These are phyloP conservation scores for Periglandula ipomoeae DNA, from an alignment of 2,329 filamentous ascomycete genomes.

Conservation along the genomic window DNA sequence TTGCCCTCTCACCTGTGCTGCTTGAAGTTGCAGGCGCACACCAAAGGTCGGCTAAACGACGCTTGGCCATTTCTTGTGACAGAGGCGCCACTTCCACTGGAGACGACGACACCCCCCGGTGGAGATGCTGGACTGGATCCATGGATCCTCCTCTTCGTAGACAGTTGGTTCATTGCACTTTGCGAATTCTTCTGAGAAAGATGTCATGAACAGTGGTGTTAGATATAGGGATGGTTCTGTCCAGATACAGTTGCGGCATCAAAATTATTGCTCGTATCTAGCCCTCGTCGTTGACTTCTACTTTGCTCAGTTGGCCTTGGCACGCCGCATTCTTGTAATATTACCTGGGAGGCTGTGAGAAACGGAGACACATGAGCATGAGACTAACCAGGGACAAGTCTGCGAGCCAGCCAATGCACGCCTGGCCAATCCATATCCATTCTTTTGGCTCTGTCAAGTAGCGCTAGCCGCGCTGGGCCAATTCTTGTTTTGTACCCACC, in stretches of 20 bases:
- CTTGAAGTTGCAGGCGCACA: background rate
- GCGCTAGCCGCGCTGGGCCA: background rate
- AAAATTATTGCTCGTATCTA: no score
- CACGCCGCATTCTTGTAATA: no score
- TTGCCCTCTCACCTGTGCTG: constrained; percentile 1
- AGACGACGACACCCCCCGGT: background rate
- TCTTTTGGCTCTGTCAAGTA: background rate
- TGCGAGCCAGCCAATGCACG: background rate
- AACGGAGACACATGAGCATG: background rate
- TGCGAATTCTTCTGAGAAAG: no score
- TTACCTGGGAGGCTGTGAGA: background rate
- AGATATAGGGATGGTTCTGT: no score
- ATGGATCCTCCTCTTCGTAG: background rate
- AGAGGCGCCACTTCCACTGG: constrained; percentile 4
- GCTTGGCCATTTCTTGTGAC: background rate
- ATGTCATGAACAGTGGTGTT: no score
- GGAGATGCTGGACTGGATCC: background rate
- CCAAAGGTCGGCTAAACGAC: background rate
- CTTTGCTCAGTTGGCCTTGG: background rate
- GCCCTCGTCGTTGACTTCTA: background rate
- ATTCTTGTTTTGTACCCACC: background rate
- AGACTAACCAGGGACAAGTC: background rate
- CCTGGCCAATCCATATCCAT: background rate
- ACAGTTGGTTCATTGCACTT: background rate
- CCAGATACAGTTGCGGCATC: no score